A percentile compares a stretch with the other conserved stretches of the same genome.
Conservation (phyloP, 331 rosid genomes). For the Phaseolus coccineus region DNA sequence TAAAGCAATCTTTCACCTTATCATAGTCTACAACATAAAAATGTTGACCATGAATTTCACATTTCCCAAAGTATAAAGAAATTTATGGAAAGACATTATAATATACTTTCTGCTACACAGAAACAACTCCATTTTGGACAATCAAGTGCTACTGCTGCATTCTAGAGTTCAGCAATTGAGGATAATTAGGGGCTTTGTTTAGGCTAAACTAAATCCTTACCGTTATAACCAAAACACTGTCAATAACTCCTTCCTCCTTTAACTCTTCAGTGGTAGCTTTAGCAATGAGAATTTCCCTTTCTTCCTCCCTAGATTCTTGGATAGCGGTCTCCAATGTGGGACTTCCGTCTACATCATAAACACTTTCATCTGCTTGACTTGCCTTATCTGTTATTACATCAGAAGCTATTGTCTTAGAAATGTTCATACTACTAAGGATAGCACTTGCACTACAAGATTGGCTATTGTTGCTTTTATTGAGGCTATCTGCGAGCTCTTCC, state of each 20-base stretch:
- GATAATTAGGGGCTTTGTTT: not conserved
- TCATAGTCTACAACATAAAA: not conserved
- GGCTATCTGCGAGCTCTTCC: slow-evolving; percentile 78
- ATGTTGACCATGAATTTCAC: slow-evolving; percentile 4
- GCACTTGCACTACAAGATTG: slow-evolving; percentile 77
- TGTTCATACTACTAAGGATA: slow-evolving; percentile 64
- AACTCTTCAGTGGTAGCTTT: slow-evolving; percentile 77
- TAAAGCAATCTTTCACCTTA: not conserved
- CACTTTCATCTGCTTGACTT: slow-evolving; percentile 30
- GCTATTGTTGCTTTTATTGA: slow-evolving; percentile 55
- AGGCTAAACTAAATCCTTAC: slow-evolving; percentile 48
- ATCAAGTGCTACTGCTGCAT: slow-evolving; percentile 3
- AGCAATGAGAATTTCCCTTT: slow-evolving; percentile 71
- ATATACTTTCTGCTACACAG: not conserved
- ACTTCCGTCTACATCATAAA: slow-evolving; percentile 45
- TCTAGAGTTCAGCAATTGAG: slow-evolving; percentile 3
- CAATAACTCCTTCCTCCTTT: slow-evolving; percentile 82
- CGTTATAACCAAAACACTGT: slow-evolving; percentile 63
- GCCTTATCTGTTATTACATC: slow-evolving; percentile 43
- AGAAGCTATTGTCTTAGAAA: slow-evolving; percentile 46
- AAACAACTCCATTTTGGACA: not conserved
- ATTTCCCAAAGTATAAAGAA: slow-evolving; percentile 15
- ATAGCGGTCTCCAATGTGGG: slow-evolving; percentile 66
- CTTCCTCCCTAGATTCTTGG: slow-evolving; percentile 80
- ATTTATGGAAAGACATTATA: not conserved